Evolutionary conservation across 2,329 filamentous ascomycete species (phyloP).

Genomic region (Paraphaeosphaeria sporulosa): DNA sequence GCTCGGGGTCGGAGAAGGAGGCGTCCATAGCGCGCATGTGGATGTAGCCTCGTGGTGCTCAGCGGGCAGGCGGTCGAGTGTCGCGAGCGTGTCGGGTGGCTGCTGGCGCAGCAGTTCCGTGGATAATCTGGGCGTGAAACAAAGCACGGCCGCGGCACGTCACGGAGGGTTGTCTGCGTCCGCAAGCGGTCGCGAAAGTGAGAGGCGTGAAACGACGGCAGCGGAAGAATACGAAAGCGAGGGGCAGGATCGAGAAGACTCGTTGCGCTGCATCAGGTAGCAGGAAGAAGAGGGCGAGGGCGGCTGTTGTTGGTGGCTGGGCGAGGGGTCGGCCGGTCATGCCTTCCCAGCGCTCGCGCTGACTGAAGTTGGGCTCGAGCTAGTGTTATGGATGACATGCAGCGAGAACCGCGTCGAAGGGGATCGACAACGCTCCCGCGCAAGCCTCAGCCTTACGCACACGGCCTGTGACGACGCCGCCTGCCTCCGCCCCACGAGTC

Average conservation of each 20-base stretch:
- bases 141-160: conserved; percentile 35
- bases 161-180: conserved; percentile 28
- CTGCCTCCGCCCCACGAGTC: background rate
- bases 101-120: conserved; percentile 17
- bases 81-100: conserved; percentile 29
- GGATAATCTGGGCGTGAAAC: conserved; percentile 34
- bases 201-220: conserved; percentile 24
- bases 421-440: conserved; percentile 4
- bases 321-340: background rate
- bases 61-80: conserved; percentile 18
- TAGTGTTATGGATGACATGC: conserved; percentile 10
- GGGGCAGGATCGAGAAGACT: conserved; percentile 13
- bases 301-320: conserved; percentile 5
- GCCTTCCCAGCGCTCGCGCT: background rate
- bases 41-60: background rate
- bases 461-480: background rate
- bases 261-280: conserved; percentile 5
- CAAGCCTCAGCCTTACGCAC: conserved; percentile 6
- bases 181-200: conserved; percentile 28
- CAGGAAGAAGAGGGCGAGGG: background rate
- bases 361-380: background rate
- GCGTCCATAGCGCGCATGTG: conserved; percentile 25
- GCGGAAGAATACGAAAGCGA: conserved; percentile 34
- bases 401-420: conserved; percentile 1
- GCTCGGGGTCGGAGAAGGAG: conserved; percentile 44